These are phyloP conservation scores for Candida nonsorbophila DNA, from an alignment of 805 yeast genomes.

Conservation along the genomic window DNA sequence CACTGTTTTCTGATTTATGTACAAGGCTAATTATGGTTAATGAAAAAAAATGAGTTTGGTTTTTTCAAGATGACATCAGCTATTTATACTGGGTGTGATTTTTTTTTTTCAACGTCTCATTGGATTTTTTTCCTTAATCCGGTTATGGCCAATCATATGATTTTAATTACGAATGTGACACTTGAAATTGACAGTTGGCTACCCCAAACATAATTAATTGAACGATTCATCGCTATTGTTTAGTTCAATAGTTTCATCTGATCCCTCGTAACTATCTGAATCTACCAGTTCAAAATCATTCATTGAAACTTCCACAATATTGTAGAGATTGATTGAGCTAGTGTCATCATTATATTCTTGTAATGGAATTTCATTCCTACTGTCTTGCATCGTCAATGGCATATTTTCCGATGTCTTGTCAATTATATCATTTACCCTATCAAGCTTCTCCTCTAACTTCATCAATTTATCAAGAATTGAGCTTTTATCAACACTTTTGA, in stretches of 20 bases:
- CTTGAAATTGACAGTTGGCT: background rate
- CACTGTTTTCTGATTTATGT: too few species aligned
- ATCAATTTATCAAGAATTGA: constrained; percentile 14
- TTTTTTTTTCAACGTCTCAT: background rate
- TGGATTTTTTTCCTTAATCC: too few species aligned
- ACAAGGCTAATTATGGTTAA: too few species aligned
- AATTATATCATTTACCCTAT: constrained; percentile 1
- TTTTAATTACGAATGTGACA: too few species aligned
- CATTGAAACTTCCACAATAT: constrained; percentile 16
- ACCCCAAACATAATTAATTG: background rate
- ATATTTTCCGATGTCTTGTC: constrained; percentile 3
- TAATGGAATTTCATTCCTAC: too few species aligned
- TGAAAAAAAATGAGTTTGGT: too few species aligned
- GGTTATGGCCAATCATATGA: too few species aligned
- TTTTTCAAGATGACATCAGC: too few species aligned
- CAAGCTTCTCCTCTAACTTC: constrained; percentile 12
- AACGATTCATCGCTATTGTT: constrained; percentile 6
- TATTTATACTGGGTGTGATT: too few species aligned
- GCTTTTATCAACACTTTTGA: constrained; percentile 4
- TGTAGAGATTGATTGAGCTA: constrained; percentile 12
- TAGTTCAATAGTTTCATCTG: constrained; percentile 2
- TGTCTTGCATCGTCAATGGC: too few species aligned
- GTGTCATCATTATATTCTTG: too few species aligned
- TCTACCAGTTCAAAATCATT: constrained; percentile 18
- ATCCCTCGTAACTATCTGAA: constrained; percentile 7